phyloP scores from a whole-genome alignment of 176 grass and related monocot genomes.

The Oryza coarctata region DNA sequence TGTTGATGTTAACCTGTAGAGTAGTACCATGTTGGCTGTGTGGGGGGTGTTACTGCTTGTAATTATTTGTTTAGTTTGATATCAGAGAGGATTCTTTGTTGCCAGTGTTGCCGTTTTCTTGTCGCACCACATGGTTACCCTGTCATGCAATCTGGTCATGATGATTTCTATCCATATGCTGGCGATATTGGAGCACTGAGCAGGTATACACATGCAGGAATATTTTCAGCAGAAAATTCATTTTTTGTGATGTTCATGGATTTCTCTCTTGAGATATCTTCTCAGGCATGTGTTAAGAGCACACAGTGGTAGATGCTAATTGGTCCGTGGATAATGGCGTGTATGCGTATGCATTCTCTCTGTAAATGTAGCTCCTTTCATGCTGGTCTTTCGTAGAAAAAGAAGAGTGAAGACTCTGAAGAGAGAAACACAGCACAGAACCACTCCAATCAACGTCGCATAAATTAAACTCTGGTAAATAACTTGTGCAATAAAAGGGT shows the following conservation, averaged over 20 bases:
- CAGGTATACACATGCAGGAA: not conserved
- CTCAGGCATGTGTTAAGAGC: too few species aligned
- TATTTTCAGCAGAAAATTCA: not conserved
- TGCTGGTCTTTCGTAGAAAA: too few species aligned
- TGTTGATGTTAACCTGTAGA: constrained; percentile 47
- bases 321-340: too few species aligned
- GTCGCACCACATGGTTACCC: not conserved
- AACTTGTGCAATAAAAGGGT: not conserved
- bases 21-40: constrained; percentile 20
- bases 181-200: not conserved
- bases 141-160: not conserved
- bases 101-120: constrained; percentile 24
- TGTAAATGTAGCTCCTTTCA: not conserved
- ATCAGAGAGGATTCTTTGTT: constrained; percentile 41
- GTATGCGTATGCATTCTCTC: not conserved
- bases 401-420: too few species aligned
- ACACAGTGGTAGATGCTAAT: too few species aligned
- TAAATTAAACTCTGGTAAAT: not conserved
- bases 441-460: not conserved
- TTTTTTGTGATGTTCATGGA: not conserved
- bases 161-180: not conserved
- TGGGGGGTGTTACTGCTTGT: constrained; percentile 45
- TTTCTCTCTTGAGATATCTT: not conserved
- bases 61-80: constrained; percentile 67
- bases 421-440: not conserved